Base-by-base conservation (phyloP, 257 asterid genomes). In the Solanum neorickii region DNA sequence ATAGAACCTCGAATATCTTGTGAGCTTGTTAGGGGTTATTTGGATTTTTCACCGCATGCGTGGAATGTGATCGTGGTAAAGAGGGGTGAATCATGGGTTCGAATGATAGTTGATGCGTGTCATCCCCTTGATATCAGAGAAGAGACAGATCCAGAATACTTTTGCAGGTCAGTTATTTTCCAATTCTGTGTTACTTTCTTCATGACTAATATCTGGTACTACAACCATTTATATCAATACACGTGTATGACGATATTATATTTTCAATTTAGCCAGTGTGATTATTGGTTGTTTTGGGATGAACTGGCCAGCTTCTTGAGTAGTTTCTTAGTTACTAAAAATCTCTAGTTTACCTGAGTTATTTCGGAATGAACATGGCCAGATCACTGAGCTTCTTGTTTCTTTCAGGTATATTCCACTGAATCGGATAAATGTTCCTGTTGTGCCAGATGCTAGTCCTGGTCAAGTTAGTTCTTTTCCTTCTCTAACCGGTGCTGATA, bases 71-170 rank as follows among this genome's bases (percentile, higher is more conserved):
- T 97, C 52, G 89, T 92, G 82, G 77, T 96, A 42, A 91, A 93
- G 91, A 91, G 92, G 92, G 95, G 98, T 33, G 91, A 91, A 29
- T 91, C 93, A 37, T 88, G 87, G 88, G 91, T 91, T 84, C 98
- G 98, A 35, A 93, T 94, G 98, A 93, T 96, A 87, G 99, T 97
- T 75, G 99, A 97, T 92, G 96, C 99, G 20, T 97, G 99, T 91
- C 95, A 91, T 90, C 99, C 99, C 68, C 93, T 91, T 91, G 98
- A 95, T 90, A 94, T 97, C 84, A 92, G 99, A 91, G 96, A 94
- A 86, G 99, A 97, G 90, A 92, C 89, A 70, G 99, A 97, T 90
- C 94, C 94, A 2, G 99, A 97, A 88, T 97, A 91, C 87, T 88
- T 88, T 87, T 93, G 96, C 97, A 95, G 99, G 99, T 96, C 65